Percentiles rank a stretch among this genome's conserved stretches.
Evolutionary conservation across 2,329 filamentous ascomycete genomes (phyloP).

Genomic region (Xylaria sp.): DNA sequence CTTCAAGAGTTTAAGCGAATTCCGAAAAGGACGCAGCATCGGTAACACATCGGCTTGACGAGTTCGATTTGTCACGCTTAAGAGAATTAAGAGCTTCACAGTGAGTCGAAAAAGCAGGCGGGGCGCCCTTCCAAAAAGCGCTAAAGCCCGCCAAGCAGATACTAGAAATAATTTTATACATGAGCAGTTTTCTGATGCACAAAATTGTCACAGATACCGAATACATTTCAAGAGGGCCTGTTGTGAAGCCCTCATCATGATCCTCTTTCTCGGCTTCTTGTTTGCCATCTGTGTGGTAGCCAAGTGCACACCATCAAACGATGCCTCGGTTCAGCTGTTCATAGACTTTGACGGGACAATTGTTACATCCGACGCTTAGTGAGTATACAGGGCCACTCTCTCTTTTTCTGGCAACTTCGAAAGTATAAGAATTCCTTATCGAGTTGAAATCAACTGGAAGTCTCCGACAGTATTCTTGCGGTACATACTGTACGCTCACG

Average conservation of each 20-base stretch:
- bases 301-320: not conserved
- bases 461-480: not conserved
- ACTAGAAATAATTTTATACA: not conserved
- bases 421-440: not conserved
- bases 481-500: too few relatives aligned
- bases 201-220: not conserved
- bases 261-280: not conserved
- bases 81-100: too few relatives aligned
- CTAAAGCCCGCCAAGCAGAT: conserved; percentile 4
- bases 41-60: too few relatives aligned
- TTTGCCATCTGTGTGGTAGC: conserved; percentile 14
- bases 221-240: not conserved
- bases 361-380: conserved; percentile 28
- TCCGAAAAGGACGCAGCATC: too few relatives aligned
- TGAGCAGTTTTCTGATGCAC: not conserved
- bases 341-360: conserved; percentile 34
- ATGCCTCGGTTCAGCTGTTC: conserved; percentile 24
- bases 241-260: conserved; percentile 4
- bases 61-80: too few relatives aligned
- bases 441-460: not conserved
- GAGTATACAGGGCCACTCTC: not conserved
- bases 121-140: too few relatives aligned
- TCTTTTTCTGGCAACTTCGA: not conserved
- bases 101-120: too few relatives aligned
- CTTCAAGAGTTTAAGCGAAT: too few relatives aligned